A percentile compares a stretch with the other conserved stretches of the same genome.
phyloP scores from a whole-genome alignment of 108 stramenopile species.

The Stephanodiscus triporus region DNA sequence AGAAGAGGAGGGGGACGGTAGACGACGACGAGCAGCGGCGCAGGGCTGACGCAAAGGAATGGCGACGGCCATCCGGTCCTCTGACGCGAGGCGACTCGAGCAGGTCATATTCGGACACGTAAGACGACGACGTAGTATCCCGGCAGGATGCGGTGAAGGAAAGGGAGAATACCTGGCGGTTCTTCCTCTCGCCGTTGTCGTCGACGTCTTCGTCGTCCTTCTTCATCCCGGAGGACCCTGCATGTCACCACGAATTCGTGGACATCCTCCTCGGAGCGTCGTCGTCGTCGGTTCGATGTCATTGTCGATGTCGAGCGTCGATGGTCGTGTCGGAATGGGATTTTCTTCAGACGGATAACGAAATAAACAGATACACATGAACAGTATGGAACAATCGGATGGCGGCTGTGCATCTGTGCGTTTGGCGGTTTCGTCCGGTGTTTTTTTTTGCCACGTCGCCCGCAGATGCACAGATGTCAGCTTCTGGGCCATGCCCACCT shows the following conservation, averaged over 20 bases:
- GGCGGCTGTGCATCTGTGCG: no score
- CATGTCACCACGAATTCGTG: conserved; percentile 38
- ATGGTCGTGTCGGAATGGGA: no score
- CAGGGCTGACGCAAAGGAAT: conserved; percentile 21
- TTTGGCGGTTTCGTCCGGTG: no score
- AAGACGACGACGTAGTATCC: background rate
- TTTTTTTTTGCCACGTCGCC: no score
- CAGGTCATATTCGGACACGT: conserved; percentile 16
- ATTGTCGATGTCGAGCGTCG: background rate
- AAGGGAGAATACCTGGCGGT: conserved; percentile 27
- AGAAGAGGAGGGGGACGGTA: no score
- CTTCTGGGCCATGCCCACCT: no score
- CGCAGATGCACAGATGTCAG: no score
- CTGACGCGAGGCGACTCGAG: conserved; percentile 4
- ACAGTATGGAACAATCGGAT: no score
- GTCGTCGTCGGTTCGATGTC: background rate
- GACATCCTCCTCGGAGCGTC: background rate
- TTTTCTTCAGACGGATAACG: no score
- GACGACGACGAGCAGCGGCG: no score
- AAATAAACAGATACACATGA: no score
- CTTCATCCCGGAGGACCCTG: conserved; percentile 21
- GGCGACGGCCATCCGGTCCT: conserved; percentile 33
- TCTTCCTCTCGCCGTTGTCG: background rate
- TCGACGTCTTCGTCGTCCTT: background rate
- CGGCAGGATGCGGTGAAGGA: conserved; percentile 13